Evolutionary conservation across 208 protist species (phyloP).

Genomic region (Acanthamoeba sp.): DNA sequence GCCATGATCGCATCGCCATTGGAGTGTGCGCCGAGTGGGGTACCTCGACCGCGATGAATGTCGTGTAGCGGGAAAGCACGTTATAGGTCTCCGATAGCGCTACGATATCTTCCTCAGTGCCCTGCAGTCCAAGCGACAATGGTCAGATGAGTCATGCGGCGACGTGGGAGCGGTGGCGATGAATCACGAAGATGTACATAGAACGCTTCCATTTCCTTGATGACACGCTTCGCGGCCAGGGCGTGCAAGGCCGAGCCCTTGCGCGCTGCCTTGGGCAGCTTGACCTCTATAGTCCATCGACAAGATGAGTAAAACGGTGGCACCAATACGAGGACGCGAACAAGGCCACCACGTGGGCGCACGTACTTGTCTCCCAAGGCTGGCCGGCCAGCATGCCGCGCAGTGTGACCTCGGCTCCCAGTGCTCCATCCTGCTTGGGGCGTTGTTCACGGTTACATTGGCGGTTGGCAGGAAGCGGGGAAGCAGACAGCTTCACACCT

Average conservation of each 20-base stretch:
- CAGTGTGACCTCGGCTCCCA: neutral
- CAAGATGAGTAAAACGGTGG: neutral
- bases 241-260: slow-evolving; percentile 8
- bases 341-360: neutral
- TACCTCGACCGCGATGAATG: slow-evolving; percentile 79
- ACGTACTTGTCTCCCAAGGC: slow-evolving; percentile 28
- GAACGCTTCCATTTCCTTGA: neutral
- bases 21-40: too few species aligned
- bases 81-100: neutral
- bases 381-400: neutral
- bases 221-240: neutral
- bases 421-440: neutral
- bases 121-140: neutral
- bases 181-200: neutral
- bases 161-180: neutral
- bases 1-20: too few species aligned
- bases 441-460: neutral
- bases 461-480: neutral
- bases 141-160: neutral
- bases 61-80: slow-evolving; percentile 81
- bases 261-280: neutral
- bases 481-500: neutral
- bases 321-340: neutral
- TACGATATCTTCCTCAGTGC: neutral
- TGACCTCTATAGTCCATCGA: neutral